A percentile compares a stretch with the other conserved stretches of the same genome.
Conservation (phyloP, 1,284 basidiomycete genomes). For the Entoloma clypeatum region DNA sequence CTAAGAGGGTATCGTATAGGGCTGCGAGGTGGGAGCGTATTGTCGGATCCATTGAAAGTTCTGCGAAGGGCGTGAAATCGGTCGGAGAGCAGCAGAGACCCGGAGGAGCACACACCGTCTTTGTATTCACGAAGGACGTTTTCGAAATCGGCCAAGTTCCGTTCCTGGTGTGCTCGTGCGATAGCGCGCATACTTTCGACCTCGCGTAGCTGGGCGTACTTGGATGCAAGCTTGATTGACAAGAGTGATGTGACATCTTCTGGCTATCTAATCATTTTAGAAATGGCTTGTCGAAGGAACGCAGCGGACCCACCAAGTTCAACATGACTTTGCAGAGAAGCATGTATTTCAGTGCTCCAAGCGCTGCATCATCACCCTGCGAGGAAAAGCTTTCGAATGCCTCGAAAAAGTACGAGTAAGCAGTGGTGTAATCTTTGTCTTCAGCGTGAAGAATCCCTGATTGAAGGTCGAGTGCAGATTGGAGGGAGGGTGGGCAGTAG, state of each 20-base stretch:
- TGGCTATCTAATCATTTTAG: conserved; percentile 47
- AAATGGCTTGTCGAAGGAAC: not conserved
- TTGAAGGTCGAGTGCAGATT: conserved; percentile 91
- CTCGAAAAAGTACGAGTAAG: conserved; percentile 97
- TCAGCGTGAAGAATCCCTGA: conserved; percentile 90
- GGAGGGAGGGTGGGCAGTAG: conserved; percentile 93
- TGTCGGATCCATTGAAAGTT: conserved; percentile 90
- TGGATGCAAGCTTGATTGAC: conserved; percentile 82
- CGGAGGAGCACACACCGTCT: conserved; percentile 51
- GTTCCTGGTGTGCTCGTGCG: conserved; percentile 88
- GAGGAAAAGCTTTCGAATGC: conserved; percentile 80
- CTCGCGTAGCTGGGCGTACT: conserved; percentile 79
- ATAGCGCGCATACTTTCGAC: conserved; percentile 96
- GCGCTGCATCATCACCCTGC: conserved; percentile 71
- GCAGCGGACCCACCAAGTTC: conserved; percentile 64
- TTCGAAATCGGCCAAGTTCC: conserved; percentile 89
- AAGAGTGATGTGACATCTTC: conserved; percentile 90
- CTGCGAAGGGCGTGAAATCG: conserved; percentile 36
- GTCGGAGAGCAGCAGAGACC: not conserved
- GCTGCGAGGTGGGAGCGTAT: conserved; percentile 92
- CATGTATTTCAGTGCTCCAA: conserved; percentile 97
- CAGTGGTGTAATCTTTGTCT: conserved; percentile 97
- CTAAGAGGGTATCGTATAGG: conserved; percentile 91
- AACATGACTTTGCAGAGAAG: conserved; percentile 98
- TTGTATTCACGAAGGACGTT: conserved; percentile 84